Percentiles rank a stretch among this genome's conserved stretches.
These are phyloP conservation scores for Paspalum notatum DNA, from an alignment of 176 grass and related monocot species.

Conservation along the genomic window DNA sequence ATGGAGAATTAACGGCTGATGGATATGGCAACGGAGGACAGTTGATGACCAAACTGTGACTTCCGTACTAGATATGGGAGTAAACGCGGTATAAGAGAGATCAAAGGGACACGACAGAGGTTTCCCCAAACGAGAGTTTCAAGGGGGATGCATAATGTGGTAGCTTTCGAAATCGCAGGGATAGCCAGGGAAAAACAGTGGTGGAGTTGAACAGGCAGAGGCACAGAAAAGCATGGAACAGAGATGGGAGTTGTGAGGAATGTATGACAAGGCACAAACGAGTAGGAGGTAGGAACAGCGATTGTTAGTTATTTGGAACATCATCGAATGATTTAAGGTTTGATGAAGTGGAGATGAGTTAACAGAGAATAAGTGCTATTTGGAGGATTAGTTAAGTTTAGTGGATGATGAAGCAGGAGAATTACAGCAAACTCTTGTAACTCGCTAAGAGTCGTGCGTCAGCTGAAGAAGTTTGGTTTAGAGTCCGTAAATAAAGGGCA, in stretches of 20 bases:
- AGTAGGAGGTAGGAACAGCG: not conserved
- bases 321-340: not conserved
- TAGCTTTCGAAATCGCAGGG: not conserved
- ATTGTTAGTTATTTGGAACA: not conserved
- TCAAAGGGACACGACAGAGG: not conserved
- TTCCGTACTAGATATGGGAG: not conserved
- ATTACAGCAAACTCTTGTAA: not conserved
- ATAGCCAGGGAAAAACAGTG: not conserved
- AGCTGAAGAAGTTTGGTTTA: slow-evolving; percentile 5
- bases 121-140: not conserved
- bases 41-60: not conserved
- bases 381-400: slow-evolving; percentile 18
- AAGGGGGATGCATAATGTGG: not conserved
- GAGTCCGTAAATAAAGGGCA: slow-evolving; percentile 7
- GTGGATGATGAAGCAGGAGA: not conserved
- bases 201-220: not conserved
- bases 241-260: not conserved
- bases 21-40: not conserved
- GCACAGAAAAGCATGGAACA: not conserved
- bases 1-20: not conserved
- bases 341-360: not conserved
- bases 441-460: not conserved
- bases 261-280: not conserved
- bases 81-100: not conserved
- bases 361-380: not conserved